These are phyloP conservation scores for Polyporus arcularius DNA, from an alignment of 768 basidiomycete genomes.

Conservation along the genomic window DNA sequence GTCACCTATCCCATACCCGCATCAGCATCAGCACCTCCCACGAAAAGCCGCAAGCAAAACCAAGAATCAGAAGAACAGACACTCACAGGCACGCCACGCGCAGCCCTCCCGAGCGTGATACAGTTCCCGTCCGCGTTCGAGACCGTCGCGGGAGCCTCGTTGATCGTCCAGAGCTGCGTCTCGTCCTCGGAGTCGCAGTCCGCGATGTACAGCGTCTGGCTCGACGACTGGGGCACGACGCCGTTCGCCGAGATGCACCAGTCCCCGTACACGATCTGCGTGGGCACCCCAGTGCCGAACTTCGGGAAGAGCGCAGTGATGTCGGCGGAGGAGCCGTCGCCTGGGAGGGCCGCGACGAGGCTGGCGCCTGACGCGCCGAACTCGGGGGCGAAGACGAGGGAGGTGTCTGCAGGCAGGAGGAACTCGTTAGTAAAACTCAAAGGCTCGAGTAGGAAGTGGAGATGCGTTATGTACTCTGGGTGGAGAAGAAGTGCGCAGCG, in stretches of 20 bases:
- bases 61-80: background rate
- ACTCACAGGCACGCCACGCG: constrained; percentile 6
- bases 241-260: constrained; percentile 14
- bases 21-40: background rate
- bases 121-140: constrained; percentile 20
- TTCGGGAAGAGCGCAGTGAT: constrained; percentile 6
- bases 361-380: background rate
- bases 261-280: constrained; percentile 8
- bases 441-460: background rate
- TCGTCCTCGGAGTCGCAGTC: constrained; percentile 6
- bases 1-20: background rate
- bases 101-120: constrained; percentile 12
- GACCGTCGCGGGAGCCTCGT: constrained; percentile 10
- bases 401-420: background rate
- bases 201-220: constrained; percentile 8
- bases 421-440: background rate
- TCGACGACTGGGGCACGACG: constrained; percentile 3
- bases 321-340: constrained; percentile 13
- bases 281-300: background rate
- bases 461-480: background rate
- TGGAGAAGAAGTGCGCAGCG: constrained; percentile 12
- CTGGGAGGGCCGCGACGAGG: constrained; percentile 1
- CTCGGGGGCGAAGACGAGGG: constrained; percentile 6
- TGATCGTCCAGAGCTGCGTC: constrained; percentile 12
- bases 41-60: background rate